These are phyloP conservation scores for Cordyceps cicadae DNA, from an alignment of 2,329 filamentous ascomycete genomes.

Conservation along the genomic window DNA sequence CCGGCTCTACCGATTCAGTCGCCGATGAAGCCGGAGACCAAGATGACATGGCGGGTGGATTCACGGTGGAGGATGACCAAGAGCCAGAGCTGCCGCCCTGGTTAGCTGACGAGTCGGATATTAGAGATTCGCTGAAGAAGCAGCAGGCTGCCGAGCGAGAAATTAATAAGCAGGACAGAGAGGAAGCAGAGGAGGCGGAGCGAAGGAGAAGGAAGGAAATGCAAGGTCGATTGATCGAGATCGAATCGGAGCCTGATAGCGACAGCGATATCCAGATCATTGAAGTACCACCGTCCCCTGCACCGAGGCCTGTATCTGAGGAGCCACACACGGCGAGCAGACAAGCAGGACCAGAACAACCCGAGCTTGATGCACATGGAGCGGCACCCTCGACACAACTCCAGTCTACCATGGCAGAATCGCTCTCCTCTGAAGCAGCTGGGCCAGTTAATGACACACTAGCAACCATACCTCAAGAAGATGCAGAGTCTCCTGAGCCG, in stretches of 20 bases:
- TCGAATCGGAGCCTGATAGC: slow-evolving; percentile 53
- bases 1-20: background rate
- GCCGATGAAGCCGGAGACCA: slow-evolving; percentile 18
- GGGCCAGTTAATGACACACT: background rate
- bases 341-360: background rate
- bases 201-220: slow-evolving; percentile 34
- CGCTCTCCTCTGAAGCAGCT: background rate
- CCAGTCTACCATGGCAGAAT: background rate
- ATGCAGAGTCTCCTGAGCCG: slow-evolving; percentile 17
- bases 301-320: slow-evolving; percentile 14
- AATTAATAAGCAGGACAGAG: slow-evolving; percentile 56
- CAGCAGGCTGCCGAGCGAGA: slow-evolving; percentile 48
- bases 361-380: background rate
- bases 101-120: slow-evolving; percentile 58
- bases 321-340: background rate
- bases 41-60: slow-evolving; percentile 26
- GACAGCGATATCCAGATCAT: slow-evolving; percentile 51
- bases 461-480: background rate
- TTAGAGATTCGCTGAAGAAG: slow-evolving; percentile 54
- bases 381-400: background rate
- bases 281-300: slow-evolving; percentile 33
- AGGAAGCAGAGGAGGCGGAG: slow-evolving; percentile 48
- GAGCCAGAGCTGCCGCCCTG: slow-evolving; percentile 63
- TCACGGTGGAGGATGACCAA: slow-evolving; percentile 21
- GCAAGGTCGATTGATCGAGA: slow-evolving; percentile 47